A percentile compares a stretch with the other conserved stretches of the same genome.
Evolutionary conservation across 805 yeast species (phyloP).

Genomic region (Starmerella vaccinii): DNA sequence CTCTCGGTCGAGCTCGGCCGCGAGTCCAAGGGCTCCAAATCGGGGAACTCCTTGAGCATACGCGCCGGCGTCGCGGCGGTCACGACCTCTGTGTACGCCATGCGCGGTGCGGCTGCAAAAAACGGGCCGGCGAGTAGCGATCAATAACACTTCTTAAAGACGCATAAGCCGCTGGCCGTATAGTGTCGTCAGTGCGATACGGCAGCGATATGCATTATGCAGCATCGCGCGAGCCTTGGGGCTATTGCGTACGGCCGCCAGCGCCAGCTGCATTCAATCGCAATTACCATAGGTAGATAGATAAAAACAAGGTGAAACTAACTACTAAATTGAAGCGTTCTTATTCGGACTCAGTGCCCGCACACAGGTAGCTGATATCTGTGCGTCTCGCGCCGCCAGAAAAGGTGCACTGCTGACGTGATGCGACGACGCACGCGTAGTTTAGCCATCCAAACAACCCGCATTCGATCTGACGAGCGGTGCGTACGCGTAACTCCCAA

Average conservation of each 20-base stretch:
- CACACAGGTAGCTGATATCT: too few species aligned
- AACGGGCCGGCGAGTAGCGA: background rate
- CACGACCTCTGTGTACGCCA: constrained; percentile 21
- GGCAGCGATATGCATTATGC: background rate
- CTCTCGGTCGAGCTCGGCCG: constrained; percentile 23
- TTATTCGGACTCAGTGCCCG: too few species aligned
- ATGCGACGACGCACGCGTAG: background rate
- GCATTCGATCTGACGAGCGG: too few species aligned
- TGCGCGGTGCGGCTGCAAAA: background rate
- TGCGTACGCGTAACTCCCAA: background rate
- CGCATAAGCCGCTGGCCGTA: background rate
- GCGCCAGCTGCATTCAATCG: too few species aligned
- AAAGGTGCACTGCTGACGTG: background rate
- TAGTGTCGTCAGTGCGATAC: background rate
- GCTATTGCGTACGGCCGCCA: too few species aligned
- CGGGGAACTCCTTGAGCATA: constrained; percentile 26
- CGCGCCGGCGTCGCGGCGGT: constrained; percentile 20
- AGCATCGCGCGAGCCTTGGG: too few species aligned
- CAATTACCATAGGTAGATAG: too few species aligned
- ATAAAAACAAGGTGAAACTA: too few species aligned
- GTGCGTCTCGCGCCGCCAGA: background rate
- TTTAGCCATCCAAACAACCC: background rate
- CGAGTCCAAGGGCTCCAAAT: constrained; percentile 25
- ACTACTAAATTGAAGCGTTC: too few species aligned
- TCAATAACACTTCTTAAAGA: background rate